A percentile compares a stretch with the other conserved stretches of the same genome.
These are phyloP conservation scores for Paradendryphiella salina DNA, from an alignment of 2,329 filamentous ascomycete species.

Conservation along the genomic window DNA sequence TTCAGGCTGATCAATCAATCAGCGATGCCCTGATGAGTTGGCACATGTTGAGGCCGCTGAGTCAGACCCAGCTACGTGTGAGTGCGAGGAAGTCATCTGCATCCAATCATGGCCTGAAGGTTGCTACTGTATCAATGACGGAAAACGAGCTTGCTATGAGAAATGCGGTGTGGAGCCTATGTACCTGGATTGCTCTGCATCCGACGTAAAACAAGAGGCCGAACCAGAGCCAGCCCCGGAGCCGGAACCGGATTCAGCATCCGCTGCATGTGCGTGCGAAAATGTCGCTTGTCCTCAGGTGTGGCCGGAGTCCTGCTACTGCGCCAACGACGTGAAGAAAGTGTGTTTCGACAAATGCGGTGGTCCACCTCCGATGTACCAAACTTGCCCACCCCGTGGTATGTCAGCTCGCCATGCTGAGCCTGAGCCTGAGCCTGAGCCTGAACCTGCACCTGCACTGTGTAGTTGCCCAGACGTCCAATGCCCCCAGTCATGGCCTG, in stretches of 20 bases:
- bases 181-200: too few relatives aligned
- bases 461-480: too few relatives aligned
- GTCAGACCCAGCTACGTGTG: slow-evolving; percentile 10
- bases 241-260: not conserved
- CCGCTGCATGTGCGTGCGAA: slow-evolving; percentile 21
- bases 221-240: not conserved
- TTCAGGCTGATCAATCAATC: not conserved
- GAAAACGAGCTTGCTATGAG: too few relatives aligned
- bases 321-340: slow-evolving; percentile 27
- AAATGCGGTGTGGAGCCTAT: too few relatives aligned
- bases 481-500: too few relatives aligned
- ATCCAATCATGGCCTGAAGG: not conserved
- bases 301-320: slow-evolving; percentile 38
- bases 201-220: too few relatives aligned
- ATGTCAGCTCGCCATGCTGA: too few relatives aligned
- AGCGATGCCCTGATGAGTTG: not conserved
- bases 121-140: too few relatives aligned
- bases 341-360: slow-evolving; percentile 39
- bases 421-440: too few relatives aligned
- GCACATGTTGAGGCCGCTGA: not conserved
- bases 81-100: slow-evolving; percentile 24
- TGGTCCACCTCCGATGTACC: not conserved
- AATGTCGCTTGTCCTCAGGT: slow-evolving; percentile 21
- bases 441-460: too few relatives aligned
- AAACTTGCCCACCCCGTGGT: too few relatives aligned